A percentile compares a stretch with the other conserved stretches of the same genome.
phyloP scores from a whole-genome alignment of 2,329 filamentous ascomycete species.

The Claviceps capensis region DNA sequence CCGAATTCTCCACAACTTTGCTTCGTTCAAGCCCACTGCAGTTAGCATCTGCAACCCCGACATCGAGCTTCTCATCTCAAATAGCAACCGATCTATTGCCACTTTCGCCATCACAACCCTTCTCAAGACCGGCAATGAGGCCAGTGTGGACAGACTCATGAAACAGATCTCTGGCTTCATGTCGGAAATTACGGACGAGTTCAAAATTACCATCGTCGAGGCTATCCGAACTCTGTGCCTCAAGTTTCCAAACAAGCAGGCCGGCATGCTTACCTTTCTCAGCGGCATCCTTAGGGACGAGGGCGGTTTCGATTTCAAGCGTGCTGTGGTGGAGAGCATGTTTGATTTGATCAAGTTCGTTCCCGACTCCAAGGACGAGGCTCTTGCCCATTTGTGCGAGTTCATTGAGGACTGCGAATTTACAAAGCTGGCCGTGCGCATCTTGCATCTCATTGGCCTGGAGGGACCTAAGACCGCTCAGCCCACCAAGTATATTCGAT shows the following conservation, averaged over 20 bases:
- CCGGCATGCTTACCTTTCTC: constrained; percentile 92
- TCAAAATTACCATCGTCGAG: constrained; percentile 99
- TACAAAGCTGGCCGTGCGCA: constrained; percentile 90
- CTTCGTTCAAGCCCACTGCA: constrained; percentile 86
- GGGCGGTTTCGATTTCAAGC: constrained; percentile 97
- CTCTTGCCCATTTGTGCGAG: constrained; percentile 89
- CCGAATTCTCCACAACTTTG: constrained; percentile 89
- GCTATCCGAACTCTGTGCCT: constrained; percentile 91
- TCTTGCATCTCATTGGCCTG: constrained; percentile 82
- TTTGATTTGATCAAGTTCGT: constrained; percentile 99
- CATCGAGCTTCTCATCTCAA: constrained; percentile 92
- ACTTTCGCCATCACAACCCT: constrained; percentile 97
- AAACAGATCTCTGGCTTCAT: constrained; percentile 98
- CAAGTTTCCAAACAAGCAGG: constrained; percentile 97
- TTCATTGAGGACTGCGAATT: constrained; percentile 99
- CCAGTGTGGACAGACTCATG: constrained; percentile 92
- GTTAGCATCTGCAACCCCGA: constrained; percentile 93
- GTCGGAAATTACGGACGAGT: constrained; percentile 98
- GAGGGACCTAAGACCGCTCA: constrained; percentile 93
- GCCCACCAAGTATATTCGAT: constrained; percentile 96
- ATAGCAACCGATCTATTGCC: constrained; percentile 92
- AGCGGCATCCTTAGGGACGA: constrained; percentile 95
- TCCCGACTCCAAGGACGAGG: constrained; percentile 68
- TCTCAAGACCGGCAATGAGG: constrained; percentile 95
- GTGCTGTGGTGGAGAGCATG: constrained; percentile 95